A percentile compares a stretch with the other conserved stretches of the same genome.
phyloP scores from a whole-genome alignment of 2,329 filamentous ascomycete genomes.

The Neonectria ditissima region DNA sequence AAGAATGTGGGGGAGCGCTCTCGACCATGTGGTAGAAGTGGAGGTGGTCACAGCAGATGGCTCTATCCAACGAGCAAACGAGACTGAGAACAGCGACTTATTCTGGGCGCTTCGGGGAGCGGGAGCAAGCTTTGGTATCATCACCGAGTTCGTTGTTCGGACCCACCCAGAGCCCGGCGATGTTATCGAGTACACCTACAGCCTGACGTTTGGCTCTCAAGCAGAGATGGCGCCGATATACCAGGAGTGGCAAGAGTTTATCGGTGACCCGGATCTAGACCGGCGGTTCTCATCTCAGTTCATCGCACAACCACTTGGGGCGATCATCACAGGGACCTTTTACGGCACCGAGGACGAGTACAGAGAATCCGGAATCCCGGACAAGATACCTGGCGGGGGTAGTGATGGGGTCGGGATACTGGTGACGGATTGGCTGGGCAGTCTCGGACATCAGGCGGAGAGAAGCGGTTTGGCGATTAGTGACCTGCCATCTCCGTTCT shows the following conservation, averaged over 20 bases:
- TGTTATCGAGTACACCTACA: slow-evolving; percentile 71
- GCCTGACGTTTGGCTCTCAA: slow-evolving; percentile 61
- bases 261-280: slow-evolving; percentile 66
- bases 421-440: slow-evolving; percentile 72
- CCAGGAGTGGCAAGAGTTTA: slow-evolving; percentile 68
- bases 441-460: slow-evolving; percentile 65
- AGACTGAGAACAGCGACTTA: slow-evolving; percentile 62
- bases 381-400: slow-evolving; percentile 55
- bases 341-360: slow-evolving; percentile 71
- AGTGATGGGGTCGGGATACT: slow-evolving; percentile 56
- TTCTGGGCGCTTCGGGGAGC: slow-evolving; percentile 70
- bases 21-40: slow-evolving; percentile 63
- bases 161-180: slow-evolving; percentile 67
- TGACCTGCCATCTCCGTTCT: slow-evolving; percentile 64
- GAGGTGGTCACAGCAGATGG: slow-evolving; percentile 68
- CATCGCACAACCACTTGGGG: slow-evolving; percentile 64
- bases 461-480: slow-evolving; percentile 60
- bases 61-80: slow-evolving; percentile 60
- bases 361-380: slow-evolving; percentile 60
- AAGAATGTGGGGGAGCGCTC: slow-evolving; percentile 67
- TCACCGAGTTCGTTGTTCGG: slow-evolving; percentile 67
- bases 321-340: slow-evolving; percentile 69
- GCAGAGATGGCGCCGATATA: slow-evolving; percentile 62
- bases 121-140: slow-evolving; percentile 66
- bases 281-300: slow-evolving; percentile 70